Percentiles rank a stretch among this genome's conserved stretches.
phyloP scores from a whole-genome alignment of 331 rosid species.

The Rhamnella rubrinervis region DNA sequence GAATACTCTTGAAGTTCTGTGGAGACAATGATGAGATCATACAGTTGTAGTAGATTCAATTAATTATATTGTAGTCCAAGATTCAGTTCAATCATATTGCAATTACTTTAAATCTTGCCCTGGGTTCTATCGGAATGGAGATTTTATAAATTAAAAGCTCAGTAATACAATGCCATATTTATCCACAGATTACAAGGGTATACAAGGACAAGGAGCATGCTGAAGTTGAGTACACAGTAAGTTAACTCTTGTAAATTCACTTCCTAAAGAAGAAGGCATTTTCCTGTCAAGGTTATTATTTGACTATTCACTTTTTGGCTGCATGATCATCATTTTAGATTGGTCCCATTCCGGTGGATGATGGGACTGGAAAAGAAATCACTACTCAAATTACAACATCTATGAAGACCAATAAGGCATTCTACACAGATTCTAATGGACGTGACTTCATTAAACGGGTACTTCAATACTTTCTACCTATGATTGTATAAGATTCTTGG shows the following conservation, averaged over 20 bases:
- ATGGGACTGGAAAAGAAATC: slow-evolving; percentile 37
- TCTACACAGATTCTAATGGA: slow-evolving; percentile 43
- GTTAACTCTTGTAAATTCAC: not conserved
- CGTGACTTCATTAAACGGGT: slow-evolving; percentile 44
- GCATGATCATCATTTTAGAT: slow-evolving; percentile 12
- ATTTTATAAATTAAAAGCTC: not conserved
- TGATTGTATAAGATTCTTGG: not conserved
- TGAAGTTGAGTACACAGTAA: slow-evolving; percentile 44
- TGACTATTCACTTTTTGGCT: slow-evolving; percentile 1
- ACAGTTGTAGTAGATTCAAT: too few species aligned
- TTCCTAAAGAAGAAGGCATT: not conserved
- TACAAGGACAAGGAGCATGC: slow-evolving; percentile 47
- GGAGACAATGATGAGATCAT: too few species aligned
- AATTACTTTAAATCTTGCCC: too few species aligned
- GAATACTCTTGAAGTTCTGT: too few species aligned
- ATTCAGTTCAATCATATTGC: too few species aligned
- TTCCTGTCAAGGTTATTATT: not conserved
- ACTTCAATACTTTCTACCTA: slow-evolving; percentile 11
- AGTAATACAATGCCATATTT: slow-evolving; percentile 3
- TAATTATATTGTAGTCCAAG: too few species aligned
- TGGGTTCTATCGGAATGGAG: too few species aligned
- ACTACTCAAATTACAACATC: slow-evolving; percentile 34
- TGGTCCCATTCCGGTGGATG: slow-evolving; percentile 36
- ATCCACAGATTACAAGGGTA: slow-evolving; percentile 40
- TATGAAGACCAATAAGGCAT: slow-evolving; percentile 29